These are phyloP conservation scores for Saturnispora halmiae DNA, from an alignment of 805 yeast genomes.

Conservation along the genomic window DNA sequence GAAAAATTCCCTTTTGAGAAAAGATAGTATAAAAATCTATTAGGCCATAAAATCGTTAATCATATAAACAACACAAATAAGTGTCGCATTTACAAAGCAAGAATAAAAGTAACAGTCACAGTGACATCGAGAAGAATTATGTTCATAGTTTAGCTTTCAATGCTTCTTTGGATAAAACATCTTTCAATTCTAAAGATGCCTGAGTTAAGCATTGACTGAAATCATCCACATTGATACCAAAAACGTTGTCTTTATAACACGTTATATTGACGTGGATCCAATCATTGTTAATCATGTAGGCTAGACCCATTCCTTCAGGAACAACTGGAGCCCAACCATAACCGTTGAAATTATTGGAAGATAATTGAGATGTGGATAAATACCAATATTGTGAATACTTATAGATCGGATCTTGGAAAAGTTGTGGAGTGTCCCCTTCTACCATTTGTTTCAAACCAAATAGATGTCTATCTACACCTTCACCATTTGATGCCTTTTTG, in stretches of 20 bases:
- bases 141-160: conserved; percentile 23
- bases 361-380: conserved; percentile 80
- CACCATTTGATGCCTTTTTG: conserved; percentile 70
- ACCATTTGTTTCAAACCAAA: conserved; percentile 72
- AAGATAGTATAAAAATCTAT: neutral
- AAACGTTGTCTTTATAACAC: conserved; percentile 52
- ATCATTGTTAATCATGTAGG: conserved; percentile 83
- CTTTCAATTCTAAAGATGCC: conserved; percentile 75
- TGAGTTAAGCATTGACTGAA: conserved; percentile 61
- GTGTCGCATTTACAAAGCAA: neutral
- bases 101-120: conserved; percentile 12
- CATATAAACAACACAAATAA: neutral
- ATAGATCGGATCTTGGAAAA: conserved; percentile 70
- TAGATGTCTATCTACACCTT: conserved; percentile 89
- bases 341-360: conserved; percentile 76
- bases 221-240: conserved; percentile 45
- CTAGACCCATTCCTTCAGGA: conserved; percentile 89
- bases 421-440: conserved; percentile 49
- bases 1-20: neutral
- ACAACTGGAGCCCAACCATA: conserved; percentile 96
- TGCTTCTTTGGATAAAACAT: conserved; percentile 35
- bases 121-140: neutral
- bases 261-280: conserved; percentile 82
- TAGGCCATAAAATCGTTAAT: neutral
- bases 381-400: conserved; percentile 77